Conservation (phyloP, 2,329 filamentous ascomycete genomes). For the Graphilbum fragrans region DNA sequence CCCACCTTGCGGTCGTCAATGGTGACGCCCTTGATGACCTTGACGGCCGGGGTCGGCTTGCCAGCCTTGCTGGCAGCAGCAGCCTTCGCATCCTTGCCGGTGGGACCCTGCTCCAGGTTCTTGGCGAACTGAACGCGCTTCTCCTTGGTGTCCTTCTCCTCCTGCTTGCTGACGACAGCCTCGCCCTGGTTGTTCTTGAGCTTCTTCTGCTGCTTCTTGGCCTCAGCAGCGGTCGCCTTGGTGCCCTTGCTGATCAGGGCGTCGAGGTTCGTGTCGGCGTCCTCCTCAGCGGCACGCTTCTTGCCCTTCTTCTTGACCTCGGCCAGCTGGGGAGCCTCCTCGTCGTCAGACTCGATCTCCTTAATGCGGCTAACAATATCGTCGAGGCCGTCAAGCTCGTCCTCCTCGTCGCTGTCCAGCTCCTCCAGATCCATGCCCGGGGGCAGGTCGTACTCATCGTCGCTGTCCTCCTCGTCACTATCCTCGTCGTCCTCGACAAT, state of each 20-base stretch:
- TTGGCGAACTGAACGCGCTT: constrained; percentile 88
- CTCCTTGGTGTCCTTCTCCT: constrained; percentile 57
- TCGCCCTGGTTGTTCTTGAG: constrained; percentile 97
- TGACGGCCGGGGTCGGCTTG: constrained; percentile 51
- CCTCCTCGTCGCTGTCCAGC: constrained; percentile 54
- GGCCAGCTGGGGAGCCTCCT: constrained; percentile 55
- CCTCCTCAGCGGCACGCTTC: constrained; percentile 78
- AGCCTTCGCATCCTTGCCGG: constrained; percentile 26
- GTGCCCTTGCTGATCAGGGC: constrained; percentile 66
- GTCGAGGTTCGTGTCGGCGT: constrained; percentile 61
- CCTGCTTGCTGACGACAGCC: constrained; percentile 53
- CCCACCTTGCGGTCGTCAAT: constrained; percentile 94
- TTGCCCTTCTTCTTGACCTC: constrained; percentile 54
- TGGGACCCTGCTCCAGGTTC: constrained; percentile 95
- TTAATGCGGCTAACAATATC: constrained; percentile 59
- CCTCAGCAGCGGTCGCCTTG: constrained; percentile 18
- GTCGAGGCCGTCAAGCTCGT: constrained; percentile 61
- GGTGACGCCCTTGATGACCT: constrained; percentile 76
- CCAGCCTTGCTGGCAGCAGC: constrained; percentile 19
- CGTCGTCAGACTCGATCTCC: constrained; percentile 71
- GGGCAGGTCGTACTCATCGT: constrained; percentile 66
- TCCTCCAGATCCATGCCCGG: constrained; percentile 72
- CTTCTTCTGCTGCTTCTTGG: constrained; percentile 98
- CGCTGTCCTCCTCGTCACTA: constrained; percentile 40
- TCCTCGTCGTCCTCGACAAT: constrained; percentile 59